phyloP scores from a whole-genome alignment of 2,329 filamentous ascomycete genomes.

The Botryotinia calthae region DNA sequence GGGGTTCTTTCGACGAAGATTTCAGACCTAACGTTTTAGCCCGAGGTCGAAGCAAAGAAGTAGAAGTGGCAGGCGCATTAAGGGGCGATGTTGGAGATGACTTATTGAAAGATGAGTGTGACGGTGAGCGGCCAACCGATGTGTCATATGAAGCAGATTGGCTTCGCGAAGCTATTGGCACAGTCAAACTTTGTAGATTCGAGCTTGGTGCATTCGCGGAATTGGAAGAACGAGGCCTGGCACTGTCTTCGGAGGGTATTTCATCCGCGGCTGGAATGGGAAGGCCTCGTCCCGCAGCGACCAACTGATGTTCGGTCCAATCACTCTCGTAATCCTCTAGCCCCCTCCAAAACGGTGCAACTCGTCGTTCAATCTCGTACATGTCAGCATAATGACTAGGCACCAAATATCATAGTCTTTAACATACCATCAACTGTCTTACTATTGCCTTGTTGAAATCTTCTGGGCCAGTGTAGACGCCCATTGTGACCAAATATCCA shows the following conservation, averaged over 20 bases:
- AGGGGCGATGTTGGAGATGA: conserved; percentile 54
- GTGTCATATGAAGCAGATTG: conserved; percentile 76
- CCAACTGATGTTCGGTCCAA: conserved; percentile 95
- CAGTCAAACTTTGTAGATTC: conserved; percentile 69
- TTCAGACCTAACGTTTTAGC: conserved; percentile 86
- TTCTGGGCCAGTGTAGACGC: conserved; percentile 86
- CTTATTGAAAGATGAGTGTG: conserved; percentile 60
- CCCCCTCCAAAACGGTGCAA: conserved; percentile 95
- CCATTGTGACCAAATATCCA: conserved; percentile 89
- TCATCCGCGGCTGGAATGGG: conserved; percentile 82
- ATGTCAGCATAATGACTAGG: conserved; percentile 25
- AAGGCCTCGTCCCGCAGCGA: conserved; percentile 81
- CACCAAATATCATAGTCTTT: conserved; percentile 1
- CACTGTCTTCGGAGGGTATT: conserved; percentile 67
- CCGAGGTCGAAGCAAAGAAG: conserved; percentile 71
- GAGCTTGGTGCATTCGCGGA: conserved; percentile 54
- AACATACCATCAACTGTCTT: conserved; percentile 79
- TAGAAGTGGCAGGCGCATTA: conserved; percentile 44
- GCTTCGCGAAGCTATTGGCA: conserved; percentile 75
- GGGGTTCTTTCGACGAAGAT: conserved; percentile 68
- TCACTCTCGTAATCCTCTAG: conserved; percentile 82
- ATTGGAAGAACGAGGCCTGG: conserved; percentile 46
- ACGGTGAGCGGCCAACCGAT: conserved; percentile 55
- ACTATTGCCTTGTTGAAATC: conserved; percentile 90
- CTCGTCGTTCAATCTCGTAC: conserved; percentile 77